Evolutionary conservation across 2,329 filamentous ascomycete genomes (phyloP).

Genomic region (Teratosphaeria nubilosa): DNA sequence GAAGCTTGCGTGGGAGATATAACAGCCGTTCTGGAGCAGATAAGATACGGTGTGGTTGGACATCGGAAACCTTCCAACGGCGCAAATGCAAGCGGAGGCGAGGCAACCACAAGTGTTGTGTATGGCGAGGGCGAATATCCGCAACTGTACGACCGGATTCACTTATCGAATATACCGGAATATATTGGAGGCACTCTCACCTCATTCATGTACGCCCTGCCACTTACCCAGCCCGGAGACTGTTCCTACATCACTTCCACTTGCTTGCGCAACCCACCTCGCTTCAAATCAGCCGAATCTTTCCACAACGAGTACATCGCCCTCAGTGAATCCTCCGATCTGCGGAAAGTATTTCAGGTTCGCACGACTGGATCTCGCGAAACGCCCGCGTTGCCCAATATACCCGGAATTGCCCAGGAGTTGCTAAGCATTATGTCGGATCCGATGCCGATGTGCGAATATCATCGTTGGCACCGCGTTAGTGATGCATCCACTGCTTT

Average conservation of each 20-base stretch:
- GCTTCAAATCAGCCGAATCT: not conserved
- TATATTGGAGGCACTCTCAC: conserved; percentile 2
- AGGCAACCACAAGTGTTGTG: not conserved
- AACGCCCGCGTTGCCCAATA: not conserved
- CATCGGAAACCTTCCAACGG: not conserved
- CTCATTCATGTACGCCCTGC: conserved; percentile 1
- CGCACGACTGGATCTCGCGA: not conserved
- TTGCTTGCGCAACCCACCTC: conserved; percentile 4
- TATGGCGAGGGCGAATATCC: not conserved
- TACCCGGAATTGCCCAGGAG: not conserved
- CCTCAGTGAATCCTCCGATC: not conserved
- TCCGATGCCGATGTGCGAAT: not conserved
- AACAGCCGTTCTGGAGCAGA: not conserved
- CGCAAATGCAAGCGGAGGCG: not conserved
- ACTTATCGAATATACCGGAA: conserved; percentile 3
- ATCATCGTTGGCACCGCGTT: not conserved
- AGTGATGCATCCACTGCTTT: not conserved
- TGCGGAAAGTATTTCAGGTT: not conserved
- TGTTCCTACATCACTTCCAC: conserved; percentile 1
- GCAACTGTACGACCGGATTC: not conserved
- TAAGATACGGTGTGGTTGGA: not conserved
- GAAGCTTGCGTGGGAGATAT: not conserved
- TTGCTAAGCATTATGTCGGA: not conserved
- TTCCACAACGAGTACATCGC: conserved; percentile 4
- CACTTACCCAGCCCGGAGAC: not conserved